Conservation (phyloP, 106 monocot genomes). For the Dendrobium nobile region DNA sequence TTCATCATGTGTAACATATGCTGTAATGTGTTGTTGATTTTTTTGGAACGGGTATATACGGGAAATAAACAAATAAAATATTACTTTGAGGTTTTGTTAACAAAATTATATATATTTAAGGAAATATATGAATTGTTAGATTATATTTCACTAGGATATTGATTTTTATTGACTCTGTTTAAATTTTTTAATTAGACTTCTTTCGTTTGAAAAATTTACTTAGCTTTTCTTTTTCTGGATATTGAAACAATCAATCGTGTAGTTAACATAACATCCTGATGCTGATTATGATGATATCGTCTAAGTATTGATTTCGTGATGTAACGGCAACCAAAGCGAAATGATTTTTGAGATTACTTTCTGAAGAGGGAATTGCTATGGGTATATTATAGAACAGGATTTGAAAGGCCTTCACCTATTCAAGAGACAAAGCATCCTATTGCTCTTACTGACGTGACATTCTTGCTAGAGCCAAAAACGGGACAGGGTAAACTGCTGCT, state of each 20-base stretch:
- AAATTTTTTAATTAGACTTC: not conserved
- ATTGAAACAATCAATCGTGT: not conserved
- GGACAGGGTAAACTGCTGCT: conserved; percentile 95
- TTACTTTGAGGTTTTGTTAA: not conserved
- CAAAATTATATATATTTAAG: not conserved
- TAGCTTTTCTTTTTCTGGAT: not conserved
- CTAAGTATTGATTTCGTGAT: conserved; percentile 40
- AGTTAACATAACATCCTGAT: not conserved
- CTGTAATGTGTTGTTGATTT: not conserved
- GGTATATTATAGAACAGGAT: conserved; percentile 93
- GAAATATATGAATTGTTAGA: not conserved
- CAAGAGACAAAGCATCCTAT: conserved; percentile 98
- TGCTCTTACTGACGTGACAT: conserved; percentile 82
- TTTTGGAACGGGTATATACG: not conserved
- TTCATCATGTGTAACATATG: no score
- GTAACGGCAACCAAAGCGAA: conserved; percentile 96
- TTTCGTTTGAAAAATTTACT: not conserved
- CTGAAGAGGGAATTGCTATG: conserved; percentile 88
- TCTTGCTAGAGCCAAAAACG: conserved; percentile 97
- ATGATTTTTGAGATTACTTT: conserved; percentile 98
- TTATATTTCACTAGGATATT: not conserved
- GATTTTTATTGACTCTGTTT: not conserved
- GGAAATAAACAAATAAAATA: not conserved
- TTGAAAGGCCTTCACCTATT: conserved; percentile 92
- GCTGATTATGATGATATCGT: no score